Evolutionary conservation across 169 alveolate species (phyloP), one percentile per base, ranked within the genome.

Genomic region (Pseudocohnilembus persalinus): DNA sequence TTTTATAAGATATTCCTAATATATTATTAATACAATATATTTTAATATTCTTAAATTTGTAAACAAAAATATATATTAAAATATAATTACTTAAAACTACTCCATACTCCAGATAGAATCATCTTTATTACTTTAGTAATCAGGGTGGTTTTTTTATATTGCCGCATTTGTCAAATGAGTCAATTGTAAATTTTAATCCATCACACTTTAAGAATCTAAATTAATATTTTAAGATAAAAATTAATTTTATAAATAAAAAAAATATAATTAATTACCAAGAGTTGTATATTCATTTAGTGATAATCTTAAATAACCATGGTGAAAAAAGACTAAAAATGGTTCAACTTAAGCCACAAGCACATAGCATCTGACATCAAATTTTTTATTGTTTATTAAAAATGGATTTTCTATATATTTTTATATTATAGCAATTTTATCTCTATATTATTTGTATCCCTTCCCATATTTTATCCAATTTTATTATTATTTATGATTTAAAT

Each of bases 341-440:
- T 79, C 31, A 77, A 88, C 82, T 77, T 92, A 89, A 6, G 96
- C 92, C 16, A 96, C 86, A 82, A 94, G 76, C 25, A 91, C 95
- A 88, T 89, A 96, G 82, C 94, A 91, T 78, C 98, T 84, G 1
- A 96, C 91, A 88, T 96, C 98, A 77, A 96, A 94, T 85, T 96
- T 96, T 82, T 96, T 91, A 33, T 92, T 94, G 74, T 94, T 89
- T 35, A 94, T 83, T 28, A 96, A 91, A 15, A 96, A 83, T 0
- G 97, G 98, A 49, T 89, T 93, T 73, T 93, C 93, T 74, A 96
- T 91, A 84, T 96, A 96, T 83, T 92, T 92, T 87, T 96, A 91
- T 0, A 94, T 85, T 65, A 96, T 92, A 31, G 90, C 90, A 26
- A 92, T 88, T 81, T 82, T 81, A 31, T 83, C n/a, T n/a, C n/a